A percentile compares a stretch with the other conserved stretches of the same genome.
These are phyloP conservation scores for sorghum (Sorghum bicolor) DNA, from an alignment of 176 grass and related monocot genomes.

Conservation along the genomic window DNA sequence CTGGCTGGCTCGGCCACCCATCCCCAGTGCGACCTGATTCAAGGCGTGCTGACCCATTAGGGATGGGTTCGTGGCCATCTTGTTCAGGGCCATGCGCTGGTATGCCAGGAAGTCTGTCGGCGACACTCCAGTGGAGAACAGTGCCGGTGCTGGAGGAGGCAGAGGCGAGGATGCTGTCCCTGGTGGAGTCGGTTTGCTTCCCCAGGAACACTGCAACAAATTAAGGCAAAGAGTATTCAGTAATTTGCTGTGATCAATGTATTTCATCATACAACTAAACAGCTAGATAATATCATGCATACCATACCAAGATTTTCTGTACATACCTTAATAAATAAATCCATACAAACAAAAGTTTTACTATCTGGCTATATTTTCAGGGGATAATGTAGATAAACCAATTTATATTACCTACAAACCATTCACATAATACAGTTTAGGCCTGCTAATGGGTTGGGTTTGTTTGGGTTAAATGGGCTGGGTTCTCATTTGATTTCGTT, in stretches of 20 bases:
- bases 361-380: background rate
- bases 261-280: background rate
- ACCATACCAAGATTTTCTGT: background rate
- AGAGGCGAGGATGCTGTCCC: slow-evolving; percentile 70
- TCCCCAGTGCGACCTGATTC: slow-evolving; percentile 59
- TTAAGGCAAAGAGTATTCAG: slow-evolving; percentile 5
- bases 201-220: slow-evolving; percentile 86
- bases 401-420: background rate
- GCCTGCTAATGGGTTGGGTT: background rate
- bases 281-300: background rate
- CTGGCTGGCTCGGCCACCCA: slow-evolving; percentile 71
- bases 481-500: background rate
- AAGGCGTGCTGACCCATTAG: slow-evolving; percentile 72
- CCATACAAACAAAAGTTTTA: background rate
- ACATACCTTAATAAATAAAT: background rate
- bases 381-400: background rate
- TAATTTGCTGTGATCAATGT: background rate
- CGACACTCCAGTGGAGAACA: slow-evolving; percentile 48
- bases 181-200: slow-evolving; percentile 90
- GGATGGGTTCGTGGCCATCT: slow-evolving; percentile 57
- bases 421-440: background rate
- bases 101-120: slow-evolving; percentile 70
- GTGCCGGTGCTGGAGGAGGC: slow-evolving; percentile 55
- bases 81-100: slow-evolving; percentile 69
- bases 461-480: background rate